Conservation (phyloP, 2,329 filamentous ascomycete genomes). For the Venturiaceae sp. region DNA sequence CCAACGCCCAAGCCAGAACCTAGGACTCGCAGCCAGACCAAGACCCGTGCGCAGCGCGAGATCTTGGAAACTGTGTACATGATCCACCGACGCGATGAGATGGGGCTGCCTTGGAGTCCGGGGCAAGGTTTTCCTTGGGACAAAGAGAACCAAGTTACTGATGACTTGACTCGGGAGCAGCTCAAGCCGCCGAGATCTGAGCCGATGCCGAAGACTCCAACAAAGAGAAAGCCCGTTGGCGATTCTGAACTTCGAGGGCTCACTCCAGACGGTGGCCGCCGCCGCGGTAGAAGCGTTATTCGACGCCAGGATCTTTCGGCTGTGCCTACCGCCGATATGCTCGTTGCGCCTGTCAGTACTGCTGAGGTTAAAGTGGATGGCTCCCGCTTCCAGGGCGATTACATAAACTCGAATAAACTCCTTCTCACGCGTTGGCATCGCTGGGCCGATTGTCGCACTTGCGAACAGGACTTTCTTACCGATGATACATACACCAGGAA, state of each 20-base stretch:
- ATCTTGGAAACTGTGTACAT: not conserved
- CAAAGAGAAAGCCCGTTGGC: not conserved
- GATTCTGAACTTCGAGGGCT: not conserved
- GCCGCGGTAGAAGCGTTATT: not conserved
- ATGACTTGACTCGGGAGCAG: not conserved
- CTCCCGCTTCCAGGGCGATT: slow-evolving; percentile 40
- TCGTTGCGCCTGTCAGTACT: slow-evolving; percentile 2
- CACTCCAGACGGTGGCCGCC: not conserved
- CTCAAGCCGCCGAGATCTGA: not conserved
- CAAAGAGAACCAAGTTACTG: not conserved
- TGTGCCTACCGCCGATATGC: not conserved
- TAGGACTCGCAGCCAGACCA: not conserved
- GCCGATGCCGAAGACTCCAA: not conserved
- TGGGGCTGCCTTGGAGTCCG: not conserved
- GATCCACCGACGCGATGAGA: not conserved
- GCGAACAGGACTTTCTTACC: slow-evolving; percentile 75
- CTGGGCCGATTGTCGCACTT: slow-evolving; percentile 87
- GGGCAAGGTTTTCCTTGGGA: not conserved
- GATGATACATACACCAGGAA: slow-evolving; percentile 73
- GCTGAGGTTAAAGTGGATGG: not conserved
- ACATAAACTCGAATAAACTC: slow-evolving; percentile 68
- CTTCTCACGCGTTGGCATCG: slow-evolving; percentile 66
- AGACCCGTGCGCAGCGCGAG: not conserved
- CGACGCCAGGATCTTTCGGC: not conserved
- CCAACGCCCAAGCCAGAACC: not conserved